These are phyloP conservation scores for Ophiocordyceps australis DNA, from an alignment of 2,329 filamentous ascomycete genomes.

Conservation along the genomic window DNA sequence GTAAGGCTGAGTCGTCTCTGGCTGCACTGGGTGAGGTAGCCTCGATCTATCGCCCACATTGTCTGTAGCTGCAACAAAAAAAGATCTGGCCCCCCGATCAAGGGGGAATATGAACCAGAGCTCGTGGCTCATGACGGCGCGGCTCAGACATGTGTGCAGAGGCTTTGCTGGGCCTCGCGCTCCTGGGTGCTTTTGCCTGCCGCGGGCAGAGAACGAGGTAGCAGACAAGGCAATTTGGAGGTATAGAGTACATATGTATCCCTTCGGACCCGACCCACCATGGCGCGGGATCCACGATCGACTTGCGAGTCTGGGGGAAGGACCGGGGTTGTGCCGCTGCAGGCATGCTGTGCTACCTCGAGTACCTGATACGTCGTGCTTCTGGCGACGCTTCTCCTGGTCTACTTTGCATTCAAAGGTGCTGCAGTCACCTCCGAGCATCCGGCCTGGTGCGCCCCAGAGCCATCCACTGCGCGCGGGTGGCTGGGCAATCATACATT, in stretches of 20 bases:
- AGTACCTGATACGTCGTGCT: background rate
- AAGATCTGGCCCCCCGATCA: no score
- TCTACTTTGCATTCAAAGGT: background rate
- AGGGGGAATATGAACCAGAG: background rate
- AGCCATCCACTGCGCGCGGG: no score
- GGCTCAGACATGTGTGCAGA: background rate
- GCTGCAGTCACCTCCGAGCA: no score
- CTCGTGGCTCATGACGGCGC: background rate
- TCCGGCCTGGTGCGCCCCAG: no score
- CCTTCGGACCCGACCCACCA: constrained; percentile 1
- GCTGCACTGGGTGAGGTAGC: background rate
- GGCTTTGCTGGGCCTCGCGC: no score
- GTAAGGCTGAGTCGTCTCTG: constrained; percentile 1
- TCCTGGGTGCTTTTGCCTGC: background rate
- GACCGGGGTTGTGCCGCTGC: no score
- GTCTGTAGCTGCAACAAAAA: background rate
- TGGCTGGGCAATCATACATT: no score
- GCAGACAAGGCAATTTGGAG: no score
- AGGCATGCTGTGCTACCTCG: no score
- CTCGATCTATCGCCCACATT: background rate
- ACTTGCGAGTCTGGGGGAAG: background rate
- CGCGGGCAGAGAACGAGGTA: background rate
- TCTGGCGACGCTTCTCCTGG: background rate
- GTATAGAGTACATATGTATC: background rate
- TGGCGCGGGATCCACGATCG: background rate